Evolutionary conservation across 1,284 basidiomycete species (phyloP), one percentile per base, ranked within the genome.

Genomic region (Neotropicomus parvogracilis): DNA sequence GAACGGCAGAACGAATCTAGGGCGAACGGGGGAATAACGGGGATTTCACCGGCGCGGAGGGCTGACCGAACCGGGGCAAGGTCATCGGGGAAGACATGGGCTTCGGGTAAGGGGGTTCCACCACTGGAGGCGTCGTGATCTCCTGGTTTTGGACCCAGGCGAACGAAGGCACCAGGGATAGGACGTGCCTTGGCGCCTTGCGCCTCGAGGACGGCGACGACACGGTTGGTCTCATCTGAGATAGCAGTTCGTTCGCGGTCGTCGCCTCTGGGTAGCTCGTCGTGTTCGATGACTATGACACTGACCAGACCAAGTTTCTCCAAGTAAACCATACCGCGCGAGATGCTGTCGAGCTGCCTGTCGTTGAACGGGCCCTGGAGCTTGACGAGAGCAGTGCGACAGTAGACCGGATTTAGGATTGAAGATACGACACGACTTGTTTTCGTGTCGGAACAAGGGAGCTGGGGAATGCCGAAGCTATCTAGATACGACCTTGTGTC

Each of bases 321-420:
- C 41, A 99, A 81, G 64, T 97, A 93, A 41, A 94, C 88, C 74
- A 99, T 82, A 39, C 97, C 97, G 35, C 89, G 83, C 26, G 90
- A 85, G 56, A 99, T 91, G 63, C 92, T 95, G 56, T 94, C 88
- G 49, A 99, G 83, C 66, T 99, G 97, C 11, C 85, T 79, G 68
- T 97, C 88, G n/a, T 84, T 91, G 68, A 99, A 99, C 1, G 97
- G 97, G 3, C 95, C 93, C 68, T 99, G 97, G 12, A 99, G 75
- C 69, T 99, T 99, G 64, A 99, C 95, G 9, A 99, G 81, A 1
- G 94, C 94, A 1, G 92, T 93, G 49, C 90, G 86, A 36, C 83
- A 77, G 57, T 82, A 77, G 41, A 91, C 80, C 5, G 92, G 92
- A 63, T 93, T 79, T 20, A 97, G 75, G 48, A 97, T 87, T n/a